Evolutionary conservation across 805 yeast genomes (phyloP), one percentile per base, ranked within the genome.

Genomic region (Starmerella floricola): DNA sequence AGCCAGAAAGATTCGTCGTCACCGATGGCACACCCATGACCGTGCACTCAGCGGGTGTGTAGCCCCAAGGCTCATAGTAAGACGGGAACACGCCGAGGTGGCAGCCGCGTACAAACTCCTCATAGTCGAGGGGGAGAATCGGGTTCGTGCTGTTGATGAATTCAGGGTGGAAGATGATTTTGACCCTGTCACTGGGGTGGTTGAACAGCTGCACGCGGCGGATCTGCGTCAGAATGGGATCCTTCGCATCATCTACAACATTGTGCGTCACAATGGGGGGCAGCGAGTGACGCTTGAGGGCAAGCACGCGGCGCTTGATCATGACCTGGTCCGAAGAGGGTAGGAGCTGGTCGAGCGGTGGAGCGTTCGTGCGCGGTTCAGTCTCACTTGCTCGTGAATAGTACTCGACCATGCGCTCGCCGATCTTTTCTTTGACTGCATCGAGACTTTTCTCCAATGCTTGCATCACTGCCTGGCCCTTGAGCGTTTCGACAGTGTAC

Each of bases 1-100:
- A 88, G 1, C 98, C 98, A 2, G 95, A 84, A 46, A 88, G 66
- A 61, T 88, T 88, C 32, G 98, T 88, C 10, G 98, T 88, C 56
- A 88, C 83, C 6, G 95, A 84, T 15, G 98, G 98, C 46, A 91
- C 94, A 43, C 98, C 98, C 98, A 88, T 88, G 19, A 91, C 98
- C 0, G 98, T 88, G 68, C 98, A 91, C 62, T 88, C 98, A 8
- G 97, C 97, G 3, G 98, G 98, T 2, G 98, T 88, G 63, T 88
- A 88, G 31, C 98, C 98, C 98, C 98, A 88, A 3, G 98, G 98
- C 65, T 88, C 98, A 60, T 88, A 88, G 65, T 88, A 88, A 0
- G 95, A 85, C 38, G 98, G 98, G 78, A 88, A 88, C 39, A 88
- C 95, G 61, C 98, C 98, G 62, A 91, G 67, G 63, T 88, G 97